These are phyloP conservation scores for Monosporascus cannonballus DNA, from an alignment of 2,329 filamentous ascomycete species.

Conservation along the genomic window DNA sequence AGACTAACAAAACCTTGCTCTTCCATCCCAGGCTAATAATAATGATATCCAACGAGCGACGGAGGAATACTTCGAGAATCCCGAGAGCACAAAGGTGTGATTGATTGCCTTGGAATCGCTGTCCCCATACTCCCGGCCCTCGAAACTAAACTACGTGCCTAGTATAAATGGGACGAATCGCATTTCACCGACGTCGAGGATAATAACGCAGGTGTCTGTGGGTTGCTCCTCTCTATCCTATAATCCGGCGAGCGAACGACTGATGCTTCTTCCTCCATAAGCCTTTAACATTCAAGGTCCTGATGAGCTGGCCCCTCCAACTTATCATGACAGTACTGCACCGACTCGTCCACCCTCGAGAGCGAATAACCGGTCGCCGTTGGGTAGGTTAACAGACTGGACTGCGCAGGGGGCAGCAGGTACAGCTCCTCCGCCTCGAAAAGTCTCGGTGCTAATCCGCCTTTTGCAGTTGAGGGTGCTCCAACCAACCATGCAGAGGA, in stretches of 20 bases:
- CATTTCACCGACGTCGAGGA: conserved; percentile 49
- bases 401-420: conserved; percentile 35
- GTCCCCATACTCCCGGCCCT: neutral
- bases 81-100: conserved; percentile 32
- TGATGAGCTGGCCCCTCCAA: conserved; percentile 37
- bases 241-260: neutral
- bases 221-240: conserved; percentile 11
- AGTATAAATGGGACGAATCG: conserved; percentile 52
- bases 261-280: conserved; percentile 17
- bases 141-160: conserved; percentile 7
- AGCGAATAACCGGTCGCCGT: conserved; percentile 50
- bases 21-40: conserved; percentile 31
- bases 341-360: conserved; percentile 59
- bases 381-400: conserved; percentile 46
- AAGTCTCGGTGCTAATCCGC: conserved; percentile 18
- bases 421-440: conserved; percentile 23
- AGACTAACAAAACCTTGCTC: neutral
- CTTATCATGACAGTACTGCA: conserved; percentile 36
- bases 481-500: conserved; percentile 36
- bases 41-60: conserved; percentile 43
- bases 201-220: conserved; percentile 40
- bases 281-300: conserved; percentile 53
- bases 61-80: conserved; percentile 46
- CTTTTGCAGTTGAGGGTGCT: conserved; percentile 25
- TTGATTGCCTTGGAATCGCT: neutral